Evolutionary conservation across 495 filamentous ascomycete species (phyloP).

Genomic region (Parachaetomium inaequale): DNA sequence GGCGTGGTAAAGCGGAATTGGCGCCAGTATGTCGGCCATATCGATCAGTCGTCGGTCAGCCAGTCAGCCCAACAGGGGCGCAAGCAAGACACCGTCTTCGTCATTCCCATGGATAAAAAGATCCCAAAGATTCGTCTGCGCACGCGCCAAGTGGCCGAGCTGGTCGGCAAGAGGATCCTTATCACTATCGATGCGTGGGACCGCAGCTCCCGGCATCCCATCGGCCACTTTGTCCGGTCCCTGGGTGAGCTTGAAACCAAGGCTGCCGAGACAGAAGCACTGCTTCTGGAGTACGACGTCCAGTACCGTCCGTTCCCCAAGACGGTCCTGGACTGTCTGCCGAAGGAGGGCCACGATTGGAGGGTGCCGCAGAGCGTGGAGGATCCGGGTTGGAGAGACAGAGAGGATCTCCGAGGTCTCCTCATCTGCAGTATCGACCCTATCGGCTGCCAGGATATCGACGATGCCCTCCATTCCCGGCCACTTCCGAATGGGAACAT

Average conservation of each 20-base stretch:
- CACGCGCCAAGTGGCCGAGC: slow-evolving; percentile 81
- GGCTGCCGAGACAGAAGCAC: slow-evolving; percentile 90
- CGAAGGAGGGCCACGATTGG: slow-evolving; percentile 90
- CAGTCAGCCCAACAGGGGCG: slow-evolving; percentile 66
- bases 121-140: slow-evolving; percentile 93
- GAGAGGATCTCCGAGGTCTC: slow-evolving; percentile 78
- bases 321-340: slow-evolving; percentile 87
- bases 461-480: slow-evolving; percentile 89
- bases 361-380: slow-evolving; percentile 71
- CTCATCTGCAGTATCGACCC: slow-evolving; percentile 97
- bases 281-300: slow-evolving; percentile 92
- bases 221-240: slow-evolving; percentile 90
- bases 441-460: slow-evolving; percentile 93
- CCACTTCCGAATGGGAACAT: slow-evolving; percentile 87
- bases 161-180: slow-evolving; percentile 88
- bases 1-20: slow-evolving; percentile 92
- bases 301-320: slow-evolving; percentile 98
- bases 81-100: slow-evolving; percentile 85
- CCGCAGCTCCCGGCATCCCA: slow-evolving; percentile 82
- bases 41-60: slow-evolving; percentile 80
- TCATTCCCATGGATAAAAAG: slow-evolving; percentile 95
- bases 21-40: slow-evolving; percentile 94
- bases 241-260: slow-evolving; percentile 92
- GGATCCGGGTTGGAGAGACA: slow-evolving; percentile 78
- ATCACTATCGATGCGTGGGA: slow-evolving; percentile 96